A percentile compares a stretch with the other conserved stretches of the same genome.
Conservation (phyloP, 148 eudicot species). For the Chenopodium formosanum region DNA sequence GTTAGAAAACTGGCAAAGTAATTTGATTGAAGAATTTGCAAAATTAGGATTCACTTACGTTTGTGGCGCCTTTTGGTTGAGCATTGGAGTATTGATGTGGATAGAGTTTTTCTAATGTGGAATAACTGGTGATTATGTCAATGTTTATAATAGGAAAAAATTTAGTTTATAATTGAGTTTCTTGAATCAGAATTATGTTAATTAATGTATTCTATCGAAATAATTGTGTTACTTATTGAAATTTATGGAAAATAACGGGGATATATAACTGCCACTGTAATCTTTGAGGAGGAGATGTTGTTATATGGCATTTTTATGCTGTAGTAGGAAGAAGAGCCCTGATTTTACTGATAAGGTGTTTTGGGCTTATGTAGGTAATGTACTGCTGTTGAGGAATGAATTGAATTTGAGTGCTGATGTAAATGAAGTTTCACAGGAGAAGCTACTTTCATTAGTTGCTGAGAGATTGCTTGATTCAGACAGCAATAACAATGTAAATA, state of each 20-base stretch:
- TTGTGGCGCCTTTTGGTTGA: background rate
- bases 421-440: constrained; percentile 87
- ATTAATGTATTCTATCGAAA: background rate
- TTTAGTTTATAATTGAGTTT: background rate
- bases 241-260: background rate
- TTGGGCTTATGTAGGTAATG: constrained; percentile 56
- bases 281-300: background rate
- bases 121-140: background rate
- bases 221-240: too few species aligned
- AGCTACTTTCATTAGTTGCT: constrained; percentile 86
- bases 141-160: background rate
- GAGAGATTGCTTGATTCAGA: constrained; percentile 84
- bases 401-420: constrained; percentile 68
- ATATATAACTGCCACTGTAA: too few species aligned
- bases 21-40: background rate
- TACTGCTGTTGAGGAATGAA: constrained; percentile 74
- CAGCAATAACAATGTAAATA: constrained; percentile 64
- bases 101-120: background rate
- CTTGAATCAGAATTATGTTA: background rate
- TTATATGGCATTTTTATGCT: background rate
- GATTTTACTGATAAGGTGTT: constrained; percentile 11
- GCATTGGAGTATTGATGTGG: background rate
- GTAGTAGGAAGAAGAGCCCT: background rate
- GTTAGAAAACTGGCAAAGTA: background rate
- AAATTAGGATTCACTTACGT: background rate